Evolutionary conservation across 2,329 filamentous ascomycete species (phyloP).

Genomic region (Furcasterigmium furcatum): DNA sequence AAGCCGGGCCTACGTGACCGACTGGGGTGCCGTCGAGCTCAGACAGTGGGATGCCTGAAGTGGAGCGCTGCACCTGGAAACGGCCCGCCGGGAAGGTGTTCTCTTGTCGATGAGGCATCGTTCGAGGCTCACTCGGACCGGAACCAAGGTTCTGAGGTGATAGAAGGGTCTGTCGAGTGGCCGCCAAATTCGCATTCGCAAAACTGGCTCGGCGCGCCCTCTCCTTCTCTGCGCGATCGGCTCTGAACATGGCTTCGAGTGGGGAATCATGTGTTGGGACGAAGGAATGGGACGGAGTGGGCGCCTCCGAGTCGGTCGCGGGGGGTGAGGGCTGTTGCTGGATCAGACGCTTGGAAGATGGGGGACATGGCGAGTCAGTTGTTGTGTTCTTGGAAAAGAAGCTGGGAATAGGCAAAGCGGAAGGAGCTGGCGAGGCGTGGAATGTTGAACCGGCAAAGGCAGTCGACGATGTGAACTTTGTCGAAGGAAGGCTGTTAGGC

Average conservation of each 20-base stretch:
- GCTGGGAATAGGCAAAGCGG: constrained; percentile 84
- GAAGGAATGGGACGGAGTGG: constrained; percentile 34
- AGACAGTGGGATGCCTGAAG: constrained; percentile 55
- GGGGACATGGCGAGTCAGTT: constrained; percentile 14
- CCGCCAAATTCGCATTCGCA: constrained; percentile 24
- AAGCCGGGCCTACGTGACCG: constrained; percentile 59
- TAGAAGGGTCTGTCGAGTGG: background rate
- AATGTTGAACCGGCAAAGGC: constrained; percentile 93
- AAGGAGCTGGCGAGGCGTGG: constrained; percentile 89
- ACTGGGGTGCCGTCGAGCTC: constrained; percentile 63
- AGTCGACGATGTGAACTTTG: constrained; percentile 44
- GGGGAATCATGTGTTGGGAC: constrained; percentile 52
- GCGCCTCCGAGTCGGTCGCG: constrained; percentile 48
- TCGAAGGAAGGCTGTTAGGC: constrained; percentile 20
- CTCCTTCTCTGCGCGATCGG: constrained; percentile 75
- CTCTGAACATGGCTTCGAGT: constrained; percentile 86
- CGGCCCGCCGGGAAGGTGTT: constrained; percentile 23
- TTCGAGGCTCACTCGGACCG: constrained; percentile 9
- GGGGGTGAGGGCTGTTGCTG: constrained; percentile 48
- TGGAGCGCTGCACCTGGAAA: constrained; percentile 37
- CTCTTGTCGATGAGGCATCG: constrained; percentile 10
- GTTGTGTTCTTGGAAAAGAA: constrained; percentile 58
- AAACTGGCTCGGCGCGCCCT: constrained; percentile 53
- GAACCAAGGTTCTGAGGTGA: background rate
- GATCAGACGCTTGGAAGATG: constrained; percentile 9